Base-by-base conservation (phyloP, 2,329 filamentous ascomycete species). In the Leptographium lundbergii region DNA sequence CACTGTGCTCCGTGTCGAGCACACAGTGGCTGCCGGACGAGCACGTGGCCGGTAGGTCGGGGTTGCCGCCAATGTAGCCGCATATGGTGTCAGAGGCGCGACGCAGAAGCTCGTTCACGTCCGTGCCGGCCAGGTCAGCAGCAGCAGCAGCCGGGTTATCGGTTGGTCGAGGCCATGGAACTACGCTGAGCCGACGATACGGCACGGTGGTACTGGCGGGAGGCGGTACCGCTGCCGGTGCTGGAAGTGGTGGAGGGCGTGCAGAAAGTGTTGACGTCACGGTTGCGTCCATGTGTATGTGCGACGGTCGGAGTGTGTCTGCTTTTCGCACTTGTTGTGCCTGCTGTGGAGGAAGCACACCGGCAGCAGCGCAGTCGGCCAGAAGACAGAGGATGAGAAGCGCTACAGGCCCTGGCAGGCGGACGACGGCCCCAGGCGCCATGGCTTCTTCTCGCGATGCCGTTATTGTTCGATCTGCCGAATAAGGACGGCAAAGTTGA, bases 11-110 rank as follows among this genome's bases (percentile, higher is more conserved):
- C 2, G 62, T 61, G 34, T 82, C 80, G 51, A 80, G 69, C 27
- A 80, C 81, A 66, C 81, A 84, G 67, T 84, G 79, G 45, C 80
- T 82, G 39, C 80, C 81, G 0, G 75, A 73, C 32, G 73, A 75
- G 66, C 81, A 84, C 45, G 81, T 84, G 47, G 81, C 81, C 3
- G 80, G 78, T 34, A 82, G 68, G 27, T 69, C 68, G 1, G 75
- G 67, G 62, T 82, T 68, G 25, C 79, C 81, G 61, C 75, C 77
- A 65, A 84, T 73, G 68, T 76, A 84, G 50, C 81, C 81, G 64
- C 81, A 84, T 59, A 84, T 67, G 19, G 80, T 83, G 68, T 81
- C 81, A 29, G 68, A 66, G 61, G 77, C 73, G 47, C 75, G 73
- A 53, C 72, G 73, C 27, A 67, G 65, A 6, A 76, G 69, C 47